Evolutionary conservation across 2,329 filamentous ascomycete species (phyloP), one percentile per base, ranked within the genome.

Genomic region (Plenodomus lindquistii): DNA sequence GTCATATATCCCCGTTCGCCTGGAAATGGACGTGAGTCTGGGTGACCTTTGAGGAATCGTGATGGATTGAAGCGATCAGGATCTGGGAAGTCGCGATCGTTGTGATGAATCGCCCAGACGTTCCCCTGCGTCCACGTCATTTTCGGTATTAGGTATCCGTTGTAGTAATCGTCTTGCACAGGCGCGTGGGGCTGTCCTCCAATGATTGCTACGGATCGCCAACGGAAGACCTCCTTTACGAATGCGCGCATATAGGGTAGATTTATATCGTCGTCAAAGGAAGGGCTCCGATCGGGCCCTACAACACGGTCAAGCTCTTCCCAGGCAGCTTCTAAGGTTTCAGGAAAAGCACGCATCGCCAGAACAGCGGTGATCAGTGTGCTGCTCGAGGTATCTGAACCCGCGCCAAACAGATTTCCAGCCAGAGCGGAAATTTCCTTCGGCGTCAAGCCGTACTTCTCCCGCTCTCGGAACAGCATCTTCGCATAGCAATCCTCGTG

Each of bases 1-100:
- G 73, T 75, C 62, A 81, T 83, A 8, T 79, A 75, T 40, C 83
- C 81, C 13, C 80, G 73, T 57, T 80, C 73, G 1, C 67, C 63
- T 0, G 68, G 64, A 43, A 54, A 77, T 55, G 34, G 57, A 60
- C 54, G 57, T 48, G 57, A 48, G 59, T 61, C 70, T 54, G 43
- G 64, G 40, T 57, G 49, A 15, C 59, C 55, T 44, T 69, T 62
- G 22, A 69, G 4, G 47, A 64, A 72, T 8, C 56, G 45, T 19
- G 55, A 51, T 5, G 72, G 72, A 15, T 72, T 67, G 50, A 73
- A 74, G 4, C 63, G 61, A 36, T 72, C 69, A 3, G 72, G 72
- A 2, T 72, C 65, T 0, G 71, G 68, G 34, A 71, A 73, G 15
- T 71, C 66, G 4, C 60, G 49, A 11, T 70, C 63, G 50, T 76